Base-by-base conservation (phyloP, 352 stramenopile species). In the Phytophthora citrophthora region DNA sequence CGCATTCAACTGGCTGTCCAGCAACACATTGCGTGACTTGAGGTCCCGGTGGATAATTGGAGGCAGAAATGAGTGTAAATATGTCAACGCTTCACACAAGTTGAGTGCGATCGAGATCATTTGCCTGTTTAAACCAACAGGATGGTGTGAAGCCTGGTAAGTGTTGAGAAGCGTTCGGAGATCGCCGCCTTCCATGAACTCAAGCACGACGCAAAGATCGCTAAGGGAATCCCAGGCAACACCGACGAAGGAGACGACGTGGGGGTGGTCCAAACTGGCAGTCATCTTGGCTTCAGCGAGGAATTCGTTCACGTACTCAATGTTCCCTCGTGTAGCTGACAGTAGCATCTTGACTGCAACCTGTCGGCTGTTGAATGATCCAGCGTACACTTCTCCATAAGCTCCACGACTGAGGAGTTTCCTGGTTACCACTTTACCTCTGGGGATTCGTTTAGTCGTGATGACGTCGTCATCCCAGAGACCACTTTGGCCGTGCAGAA, bases 171-270 rank as follows among this genome's bases (percentile, higher is more conserved):
- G 56, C 1, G 70, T 61, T 10, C 61, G 41, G 0, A 88, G 56
- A 45, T 88, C 79, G 4, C 79, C 55, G 9, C 54, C 54, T 29
- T 70, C 79, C 65, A 81, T 81, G 43, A 71, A 80, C 51, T 86
- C 76, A 32, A 79, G 69, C 34, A 87, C 57, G 16, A 55, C 20
- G 5, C 70, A 71, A 1, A 86, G 43, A 13, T 88, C 73, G 0
- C 49, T 29, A 3, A 83, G 64, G 15, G 63, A 61, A n/a, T 82
- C 64, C 76, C 79, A 76, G 29, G 32, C 64, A 29, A 39, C 83
- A 3, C 81, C 81, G 18, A 82, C 23, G 24, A 81, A 80, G 0
- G 40, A 40, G 0, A 83, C 68, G 31, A 88, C 68, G 34, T 66
- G 53, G 2, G 52, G 40, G 44, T 80, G 74, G 2, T 83, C 59